Evolutionary conservation across 2,329 filamentous ascomycete genomes (phyloP).

Genomic region (Cladobotryum mycophilum): DNA sequence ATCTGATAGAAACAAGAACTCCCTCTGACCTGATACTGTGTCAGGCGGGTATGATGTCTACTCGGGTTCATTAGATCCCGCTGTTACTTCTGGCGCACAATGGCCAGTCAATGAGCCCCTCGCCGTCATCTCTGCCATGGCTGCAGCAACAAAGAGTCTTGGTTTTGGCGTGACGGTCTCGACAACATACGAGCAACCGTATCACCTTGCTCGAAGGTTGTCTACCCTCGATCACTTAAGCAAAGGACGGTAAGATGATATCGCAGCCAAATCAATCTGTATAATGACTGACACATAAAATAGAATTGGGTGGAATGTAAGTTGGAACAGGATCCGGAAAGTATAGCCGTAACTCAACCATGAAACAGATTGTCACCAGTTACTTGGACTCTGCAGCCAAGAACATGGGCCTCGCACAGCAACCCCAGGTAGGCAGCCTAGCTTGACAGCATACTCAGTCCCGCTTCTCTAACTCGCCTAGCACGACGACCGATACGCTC

Average conservation of each 20-base stretch:
- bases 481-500: conserved; percentile 61
- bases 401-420: conserved; percentile 55
- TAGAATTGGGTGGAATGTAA: conserved; percentile 50
- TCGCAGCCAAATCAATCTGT: not conserved
- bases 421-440: conserved; percentile 28
- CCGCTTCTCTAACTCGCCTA: conserved; percentile 9
- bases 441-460: not conserved
- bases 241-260: conserved; percentile 44
- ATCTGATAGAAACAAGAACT: not conserved
- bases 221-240: conserved; percentile 64
- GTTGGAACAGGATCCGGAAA: conserved; percentile 12
- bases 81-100: conserved; percentile 57
- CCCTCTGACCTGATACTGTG: not conserved
- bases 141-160: conserved; percentile 60
- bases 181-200: conserved; percentile 66
- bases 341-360: too few species aligned
- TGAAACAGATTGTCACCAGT: conserved; percentile 54
- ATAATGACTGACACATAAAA: not conserved
- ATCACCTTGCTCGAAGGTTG: conserved; percentile 58
- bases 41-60: conserved; percentile 64
- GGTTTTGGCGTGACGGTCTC: conserved; percentile 65
- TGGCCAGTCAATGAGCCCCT: conserved; percentile 68
- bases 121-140: conserved; percentile 61
- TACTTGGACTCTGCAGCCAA: conserved; percentile 64
- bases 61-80: conserved; percentile 52